Percentiles rank a stretch among this genome's conserved stretches.
These are phyloP conservation scores for Ophiorrhiza pumila DNA, from an alignment of 257 asterid genomes.

Conservation along the genomic window DNA sequence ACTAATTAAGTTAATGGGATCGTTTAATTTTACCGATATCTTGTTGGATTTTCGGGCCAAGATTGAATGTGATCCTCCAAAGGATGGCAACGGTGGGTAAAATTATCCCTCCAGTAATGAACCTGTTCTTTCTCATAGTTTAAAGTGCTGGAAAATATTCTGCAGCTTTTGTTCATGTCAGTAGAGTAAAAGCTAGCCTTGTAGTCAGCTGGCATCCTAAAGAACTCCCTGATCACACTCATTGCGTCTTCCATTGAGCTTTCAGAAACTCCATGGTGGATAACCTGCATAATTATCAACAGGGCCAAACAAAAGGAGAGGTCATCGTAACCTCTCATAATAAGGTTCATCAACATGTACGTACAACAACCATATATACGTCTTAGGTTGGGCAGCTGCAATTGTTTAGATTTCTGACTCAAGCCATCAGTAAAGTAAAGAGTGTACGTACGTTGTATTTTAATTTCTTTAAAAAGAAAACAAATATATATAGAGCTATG, in stretches of 20 bases:
- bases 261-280: conserved; percentile 50
- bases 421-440: too few species aligned
- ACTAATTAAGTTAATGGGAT: background rate
- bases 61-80: conserved; percentile 32
- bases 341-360: background rate
- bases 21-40: conserved; percentile 38
- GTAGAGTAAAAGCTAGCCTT: conserved; percentile 37
- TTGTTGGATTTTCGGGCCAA: conserved; percentile 57
- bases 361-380: too few species aligned
- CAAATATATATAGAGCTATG: background rate
- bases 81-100: conserved; percentile 61
- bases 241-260: conserved; percentile 45
- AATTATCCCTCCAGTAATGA: conserved; percentile 62
- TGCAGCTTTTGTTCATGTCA: conserved; percentile 32
- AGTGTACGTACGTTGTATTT: too few species aligned
- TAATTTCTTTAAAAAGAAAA: too few species aligned
- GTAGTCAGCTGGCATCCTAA: conserved; percentile 35
- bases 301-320: background rate
- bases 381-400: too few species aligned
- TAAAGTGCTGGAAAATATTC: conserved; percentile 49
- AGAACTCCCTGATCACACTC: conserved; percentile 44
- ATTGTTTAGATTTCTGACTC: too few species aligned
- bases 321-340: background rate
- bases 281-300: conserved; percentile 29
- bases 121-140: conserved; percentile 43